Percentiles rank a stretch among this genome's conserved stretches.
phyloP scores from a whole-genome alignment of 495 filamentous ascomycete genomes.

The Friedmanniomyces simplex region DNA sequence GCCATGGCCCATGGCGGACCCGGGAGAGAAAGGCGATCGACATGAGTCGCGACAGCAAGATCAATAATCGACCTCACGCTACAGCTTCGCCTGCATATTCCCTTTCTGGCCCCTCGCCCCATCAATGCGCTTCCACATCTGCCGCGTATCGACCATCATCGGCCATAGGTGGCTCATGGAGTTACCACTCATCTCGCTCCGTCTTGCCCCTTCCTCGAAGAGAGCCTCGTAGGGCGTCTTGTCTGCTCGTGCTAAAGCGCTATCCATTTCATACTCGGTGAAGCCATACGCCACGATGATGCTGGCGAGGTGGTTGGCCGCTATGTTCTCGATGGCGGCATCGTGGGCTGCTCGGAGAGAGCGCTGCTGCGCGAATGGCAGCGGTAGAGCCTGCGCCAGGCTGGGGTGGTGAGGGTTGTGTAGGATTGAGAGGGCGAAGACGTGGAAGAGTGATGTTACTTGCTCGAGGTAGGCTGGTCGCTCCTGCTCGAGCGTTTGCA shows the following conservation, averaged over 20 bases:
- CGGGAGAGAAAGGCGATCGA: no score
- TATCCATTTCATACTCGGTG: conserved; percentile 16
- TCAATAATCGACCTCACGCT: neutral
- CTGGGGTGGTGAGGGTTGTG: conserved; percentile 10
- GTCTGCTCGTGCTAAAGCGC: conserved; percentile 11
- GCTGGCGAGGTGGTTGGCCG: conserved; percentile 1
- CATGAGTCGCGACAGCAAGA: neutral
- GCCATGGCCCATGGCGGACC: no score
- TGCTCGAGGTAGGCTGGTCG: neutral
- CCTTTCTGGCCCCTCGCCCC: conserved; percentile 1
- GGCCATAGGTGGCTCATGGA: conserved; percentile 8
- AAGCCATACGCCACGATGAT: conserved; percentile 16
- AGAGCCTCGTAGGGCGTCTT: conserved; percentile 16
- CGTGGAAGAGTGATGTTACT: conserved; percentile 4
- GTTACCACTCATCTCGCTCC: conserved; percentile 19
- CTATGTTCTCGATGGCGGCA: conserved; percentile 5
- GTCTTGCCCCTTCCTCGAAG: conserved; percentile 11
- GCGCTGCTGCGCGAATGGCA: conserved; percentile 1
- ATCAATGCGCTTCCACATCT: conserved; percentile 8
- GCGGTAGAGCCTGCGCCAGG: conserved; percentile 4
- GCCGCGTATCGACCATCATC: conserved; percentile 16
- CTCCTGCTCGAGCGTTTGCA: neutral
- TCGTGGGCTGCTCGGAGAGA: neutral
- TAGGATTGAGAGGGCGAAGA: conserved; percentile 7
- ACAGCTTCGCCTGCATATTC: neutral